These are phyloP conservation scores for Cryptococcus floricola DNA, from an alignment of 1,284 basidiomycete species.

Conservation along the genomic window DNA sequence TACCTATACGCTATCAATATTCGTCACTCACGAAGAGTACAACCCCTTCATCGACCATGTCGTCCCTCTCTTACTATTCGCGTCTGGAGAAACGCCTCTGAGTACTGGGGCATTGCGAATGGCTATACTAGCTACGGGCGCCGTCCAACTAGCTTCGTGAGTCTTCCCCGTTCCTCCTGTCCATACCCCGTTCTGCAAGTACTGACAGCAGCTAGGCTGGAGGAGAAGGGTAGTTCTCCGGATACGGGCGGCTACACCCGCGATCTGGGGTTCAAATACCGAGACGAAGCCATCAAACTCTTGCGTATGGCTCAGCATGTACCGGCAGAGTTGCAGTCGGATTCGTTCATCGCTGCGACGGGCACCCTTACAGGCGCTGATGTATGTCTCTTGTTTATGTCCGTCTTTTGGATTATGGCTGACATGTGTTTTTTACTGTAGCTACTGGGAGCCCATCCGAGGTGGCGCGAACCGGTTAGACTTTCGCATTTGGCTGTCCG, in stretches of 20 bases:
- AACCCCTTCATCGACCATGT: slow-evolving; percentile 42
- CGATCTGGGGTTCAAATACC: slow-evolving; percentile 21
- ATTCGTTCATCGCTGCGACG: slow-evolving; percentile 30
- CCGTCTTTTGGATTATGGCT: no score
- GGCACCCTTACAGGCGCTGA: slow-evolving; percentile 29
- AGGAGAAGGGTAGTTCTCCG: slow-evolving; percentile 8
- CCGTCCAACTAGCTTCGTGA: slow-evolving; percentile 28
- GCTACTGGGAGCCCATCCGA: slow-evolving; percentile 29
- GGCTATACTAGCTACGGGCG: slow-evolving; percentile 35
- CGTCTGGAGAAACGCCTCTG: slow-evolving; percentile 23
- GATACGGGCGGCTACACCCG: slow-evolving; percentile 15
- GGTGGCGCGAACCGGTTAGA: slow-evolving; percentile 34
- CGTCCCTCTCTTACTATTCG: slow-evolving; percentile 36
- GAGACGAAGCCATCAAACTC: slow-evolving; percentile 22
- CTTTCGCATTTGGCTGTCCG: slow-evolving; percentile 24
- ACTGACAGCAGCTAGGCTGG: slow-evolving; percentile 7
- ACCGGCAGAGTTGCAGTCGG: slow-evolving; percentile 24
- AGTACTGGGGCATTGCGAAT: slow-evolving; percentile 28
- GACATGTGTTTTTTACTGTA: slow-evolving; percentile 1
- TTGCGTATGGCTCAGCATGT: slow-evolving; percentile 25
- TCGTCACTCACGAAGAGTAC: slow-evolving; percentile 36
- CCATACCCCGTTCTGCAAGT: neutral
- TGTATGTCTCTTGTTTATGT: slow-evolving; percentile 20
- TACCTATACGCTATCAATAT: slow-evolving; percentile 40
- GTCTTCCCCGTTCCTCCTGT: neutral